phyloP scores from a whole-genome alignment of 176 grass and related monocot species.

The Melocanna baccifera region DNA sequence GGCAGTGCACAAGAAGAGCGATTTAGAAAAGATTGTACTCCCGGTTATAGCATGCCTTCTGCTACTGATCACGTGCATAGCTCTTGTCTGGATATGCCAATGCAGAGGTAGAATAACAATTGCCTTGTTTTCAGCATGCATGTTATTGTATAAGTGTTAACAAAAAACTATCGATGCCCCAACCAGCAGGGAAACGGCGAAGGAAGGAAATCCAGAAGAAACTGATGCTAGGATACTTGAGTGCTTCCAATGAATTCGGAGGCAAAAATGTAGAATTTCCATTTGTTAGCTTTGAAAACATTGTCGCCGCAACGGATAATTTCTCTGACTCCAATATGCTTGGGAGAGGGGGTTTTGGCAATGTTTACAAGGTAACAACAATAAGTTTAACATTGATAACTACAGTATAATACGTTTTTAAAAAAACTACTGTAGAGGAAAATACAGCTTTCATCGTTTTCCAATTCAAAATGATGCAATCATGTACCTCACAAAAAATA shows the following conservation, averaged over 20 bases:
- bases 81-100: not conserved
- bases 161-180: not conserved
- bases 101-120: not conserved
- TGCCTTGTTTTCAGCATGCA: not conserved
- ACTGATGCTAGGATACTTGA: not conserved
- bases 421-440: not conserved
- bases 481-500: not conserved
- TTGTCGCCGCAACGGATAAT: slow-evolving; percentile 26
- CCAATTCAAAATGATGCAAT: not conserved
- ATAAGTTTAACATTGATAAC: too few relatives aligned
- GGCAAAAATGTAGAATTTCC: not conserved
- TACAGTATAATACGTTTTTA: not conserved
- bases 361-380: slow-evolving; percentile 42
- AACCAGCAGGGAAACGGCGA: not conserved
- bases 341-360: slow-evolving; percentile 45
- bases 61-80: not conserved
- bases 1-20: not conserved
- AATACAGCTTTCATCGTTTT: too few relatives aligned
- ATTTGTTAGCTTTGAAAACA: slow-evolving; percentile 18
- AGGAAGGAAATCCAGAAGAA: not conserved
- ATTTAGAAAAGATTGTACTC: not conserved
- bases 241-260: not conserved
- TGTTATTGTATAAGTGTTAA: not conserved
- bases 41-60: not conserved
- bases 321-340: slow-evolving; percentile 37